phyloP scores from a whole-genome alignment of 1,284 basidiomycete species.

The Tilletiaria anomala region DNA sequence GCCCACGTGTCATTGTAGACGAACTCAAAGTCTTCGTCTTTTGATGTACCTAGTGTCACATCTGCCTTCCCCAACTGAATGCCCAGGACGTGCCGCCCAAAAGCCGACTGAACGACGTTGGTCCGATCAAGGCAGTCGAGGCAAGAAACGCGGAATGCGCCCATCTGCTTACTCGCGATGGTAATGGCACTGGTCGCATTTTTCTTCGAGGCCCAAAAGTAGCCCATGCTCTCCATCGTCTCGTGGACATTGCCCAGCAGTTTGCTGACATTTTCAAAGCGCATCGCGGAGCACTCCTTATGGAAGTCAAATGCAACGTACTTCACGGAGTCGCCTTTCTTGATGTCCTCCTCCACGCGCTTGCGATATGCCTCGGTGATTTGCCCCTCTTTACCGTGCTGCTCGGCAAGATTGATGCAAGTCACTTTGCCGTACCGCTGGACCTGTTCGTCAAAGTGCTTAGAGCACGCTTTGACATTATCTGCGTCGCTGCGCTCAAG shows the following conservation, averaged over 20 bases:
- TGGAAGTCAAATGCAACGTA: conserved; percentile 70
- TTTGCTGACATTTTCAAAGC: conserved; percentile 76
- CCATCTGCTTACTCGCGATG: conserved; percentile 46
- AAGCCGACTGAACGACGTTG: conserved; percentile 72
- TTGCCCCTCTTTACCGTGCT: conserved; percentile 67
- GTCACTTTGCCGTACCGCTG: conserved; percentile 47
- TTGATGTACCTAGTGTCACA: neutral
- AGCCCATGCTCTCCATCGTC: conserved; percentile 53
- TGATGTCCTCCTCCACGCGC: conserved; percentile 49
- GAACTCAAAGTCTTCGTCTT: conserved; percentile 1
- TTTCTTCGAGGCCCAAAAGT: conserved; percentile 5
- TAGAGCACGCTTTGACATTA: conserved; percentile 54
- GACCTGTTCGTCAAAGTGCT: conserved; percentile 59
- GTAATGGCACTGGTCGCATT: neutral
- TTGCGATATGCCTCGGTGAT: conserved; percentile 67
- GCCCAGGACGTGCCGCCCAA: conserved; percentile 65
- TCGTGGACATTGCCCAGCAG: conserved; percentile 56
- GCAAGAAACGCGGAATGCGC: conserved; percentile 73
- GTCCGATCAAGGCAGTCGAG: conserved; percentile 72
- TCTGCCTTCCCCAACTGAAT: conserved; percentile 45
- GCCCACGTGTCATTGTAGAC: conserved; percentile 52
- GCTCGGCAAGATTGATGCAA: conserved; percentile 64
- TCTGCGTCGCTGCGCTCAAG: conserved; percentile 64
- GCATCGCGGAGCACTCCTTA: conserved; percentile 74
- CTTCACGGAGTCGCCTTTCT: conserved; percentile 27